Percentiles rank a stretch among this genome's conserved stretches.
These are phyloP conservation scores for Cercospora sojina DNA, from an alignment of 2,329 filamentous ascomycete genomes.

Conservation along the genomic window DNA sequence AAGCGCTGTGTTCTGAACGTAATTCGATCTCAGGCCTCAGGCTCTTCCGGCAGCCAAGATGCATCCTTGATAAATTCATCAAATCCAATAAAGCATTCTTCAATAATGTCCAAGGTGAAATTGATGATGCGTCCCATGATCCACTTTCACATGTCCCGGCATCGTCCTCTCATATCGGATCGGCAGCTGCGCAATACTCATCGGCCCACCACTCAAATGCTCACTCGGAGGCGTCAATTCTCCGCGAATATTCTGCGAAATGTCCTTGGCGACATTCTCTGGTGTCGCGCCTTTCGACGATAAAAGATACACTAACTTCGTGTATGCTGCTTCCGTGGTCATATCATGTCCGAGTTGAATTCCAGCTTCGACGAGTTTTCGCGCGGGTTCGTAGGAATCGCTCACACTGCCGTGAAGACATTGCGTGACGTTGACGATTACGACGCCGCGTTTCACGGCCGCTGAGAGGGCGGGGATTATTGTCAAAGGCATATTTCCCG, in stretches of 20 bases:
- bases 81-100: background rate
- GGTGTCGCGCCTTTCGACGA: conserved; percentile 49
- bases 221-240: conserved; percentile 64
- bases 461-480: conserved; percentile 64
- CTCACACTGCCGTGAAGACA: conserved; percentile 53
- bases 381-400: conserved; percentile 44
- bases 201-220: conserved; percentile 18
- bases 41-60: background rate
- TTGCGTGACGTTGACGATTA: conserved; percentile 89
- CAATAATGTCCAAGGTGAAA: conserved; percentile 2
- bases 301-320: conserved; percentile 86
- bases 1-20: background rate
- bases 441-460: conserved; percentile 75
- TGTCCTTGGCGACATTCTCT: conserved; percentile 65
- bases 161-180: conserved; percentile 30
- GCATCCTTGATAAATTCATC: background rate
- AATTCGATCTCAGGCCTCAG: background rate
- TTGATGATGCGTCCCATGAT: conserved; percentile 8
- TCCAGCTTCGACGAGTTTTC: conserved; percentile 75
- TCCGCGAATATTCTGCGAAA: conserved; percentile 74
- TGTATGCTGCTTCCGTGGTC: conserved; percentile 85
- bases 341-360: conserved; percentile 88
- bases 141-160: conserved; percentile 15
- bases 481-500: conserved; percentile 85
- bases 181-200: conserved; percentile 27